Conservation (phyloP, 129 eudicot species). For the Erigeron canadensis region DNA sequence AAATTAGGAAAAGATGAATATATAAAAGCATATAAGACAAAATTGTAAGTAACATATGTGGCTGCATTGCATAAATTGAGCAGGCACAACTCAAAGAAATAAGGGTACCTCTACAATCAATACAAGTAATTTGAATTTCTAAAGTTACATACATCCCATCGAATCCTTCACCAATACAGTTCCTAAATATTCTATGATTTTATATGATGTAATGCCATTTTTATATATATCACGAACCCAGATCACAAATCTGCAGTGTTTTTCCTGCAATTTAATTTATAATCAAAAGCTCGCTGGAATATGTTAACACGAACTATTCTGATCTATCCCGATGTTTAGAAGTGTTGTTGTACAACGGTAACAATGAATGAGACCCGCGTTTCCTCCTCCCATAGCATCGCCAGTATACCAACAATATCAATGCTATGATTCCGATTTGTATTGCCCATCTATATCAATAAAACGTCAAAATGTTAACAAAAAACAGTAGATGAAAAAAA, state of each 20-base stretch:
- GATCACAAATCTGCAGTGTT: slow-evolving; percentile 13
- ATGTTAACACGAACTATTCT: slow-evolving; percentile 44
- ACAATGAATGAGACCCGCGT: slow-evolving; percentile 49
- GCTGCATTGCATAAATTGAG: slow-evolving; percentile 16
- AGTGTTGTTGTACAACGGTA: slow-evolving; percentile 60
- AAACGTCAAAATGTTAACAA: not conserved
- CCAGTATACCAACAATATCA: slow-evolving; percentile 2
- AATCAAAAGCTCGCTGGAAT: slow-evolving; percentile 24
- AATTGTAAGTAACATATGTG: not conserved
- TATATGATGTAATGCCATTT: slow-evolving; percentile 14
- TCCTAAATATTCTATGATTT: slow-evolving; percentile 25
- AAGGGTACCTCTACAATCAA: slow-evolving; percentile 32
- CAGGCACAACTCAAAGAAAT: slow-evolving; percentile 30
- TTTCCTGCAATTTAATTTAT: slow-evolving; percentile 27
- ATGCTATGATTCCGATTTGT: slow-evolving; percentile 1
- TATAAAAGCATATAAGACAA: too few relatives aligned
- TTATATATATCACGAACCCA: slow-evolving; percentile 20
- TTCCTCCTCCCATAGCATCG: slow-evolving; percentile 78
- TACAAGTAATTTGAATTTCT: slow-evolving; percentile 36
- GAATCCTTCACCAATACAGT: slow-evolving; percentile 1
- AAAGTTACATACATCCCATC: slow-evolving; percentile 34
- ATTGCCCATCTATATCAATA: slow-evolving; percentile 14
- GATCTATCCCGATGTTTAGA: slow-evolving; percentile 63
- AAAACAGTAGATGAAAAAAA: not conserved
- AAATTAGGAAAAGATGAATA: too few relatives aligned